A percentile compares a stretch with the other conserved stretches of the same genome.
Evolutionary conservation across 257 asterid genomes (phyloP).

Genomic region (Capsicum chinense): DNA sequence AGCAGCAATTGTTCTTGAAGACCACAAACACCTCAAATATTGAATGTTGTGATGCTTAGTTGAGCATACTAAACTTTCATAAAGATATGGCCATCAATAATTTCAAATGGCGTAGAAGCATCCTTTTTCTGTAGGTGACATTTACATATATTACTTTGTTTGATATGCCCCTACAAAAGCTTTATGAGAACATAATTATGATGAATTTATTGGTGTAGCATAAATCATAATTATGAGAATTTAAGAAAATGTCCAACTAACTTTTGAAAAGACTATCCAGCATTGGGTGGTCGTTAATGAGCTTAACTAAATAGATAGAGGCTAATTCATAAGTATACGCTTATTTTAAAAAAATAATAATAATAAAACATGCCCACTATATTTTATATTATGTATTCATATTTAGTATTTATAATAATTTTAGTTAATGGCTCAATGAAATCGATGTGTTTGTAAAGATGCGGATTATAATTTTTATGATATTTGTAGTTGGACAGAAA

Average conservation of each 20-base stretch:
- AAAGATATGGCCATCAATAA: not conserved
- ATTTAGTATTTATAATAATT: not conserved
- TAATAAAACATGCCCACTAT: not conserved
- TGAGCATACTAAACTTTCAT: no score
- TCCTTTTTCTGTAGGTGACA: not conserved
- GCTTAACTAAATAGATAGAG: not conserved
- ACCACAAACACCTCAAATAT: no score
- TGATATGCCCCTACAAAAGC: no score
- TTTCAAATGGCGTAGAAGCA: not conserved
- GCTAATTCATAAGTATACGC: rapidly evolving
- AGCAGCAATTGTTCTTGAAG: no score
- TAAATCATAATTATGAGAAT: not conserved
- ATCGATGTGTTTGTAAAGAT: no score
- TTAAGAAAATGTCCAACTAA: not conserved
- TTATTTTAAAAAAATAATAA: not conserved
- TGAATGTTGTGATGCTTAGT: no score
- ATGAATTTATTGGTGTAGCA: not conserved
- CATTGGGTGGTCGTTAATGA: not conserved
- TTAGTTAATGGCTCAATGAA: not conserved
- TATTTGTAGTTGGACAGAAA: no score
- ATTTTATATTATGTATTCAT: not conserved
- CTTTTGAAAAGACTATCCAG: not conserved
- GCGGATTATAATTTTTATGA: no score
- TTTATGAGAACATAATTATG: not conserved
- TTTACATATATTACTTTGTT: not conserved